phyloP scores from a whole-genome alignment of 2,329 filamentous ascomycete genomes.

The Sclerotinia borealis region DNA sequence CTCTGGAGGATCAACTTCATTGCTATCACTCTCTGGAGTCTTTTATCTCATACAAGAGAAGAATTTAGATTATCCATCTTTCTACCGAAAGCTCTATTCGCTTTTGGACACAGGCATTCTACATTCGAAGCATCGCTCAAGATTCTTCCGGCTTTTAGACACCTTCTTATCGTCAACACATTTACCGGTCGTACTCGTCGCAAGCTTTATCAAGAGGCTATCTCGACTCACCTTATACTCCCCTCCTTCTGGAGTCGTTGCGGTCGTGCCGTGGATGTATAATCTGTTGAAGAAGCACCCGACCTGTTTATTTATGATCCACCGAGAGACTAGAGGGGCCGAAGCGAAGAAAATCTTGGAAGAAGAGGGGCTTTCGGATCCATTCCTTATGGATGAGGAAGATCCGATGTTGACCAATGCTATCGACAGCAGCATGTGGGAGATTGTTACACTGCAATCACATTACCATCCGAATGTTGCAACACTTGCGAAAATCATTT shows the following conservation, averaged over 20 bases:
- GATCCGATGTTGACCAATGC: slow-evolving; percentile 83
- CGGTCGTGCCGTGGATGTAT: slow-evolving; percentile 88
- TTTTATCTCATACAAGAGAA: slow-evolving; percentile 92
- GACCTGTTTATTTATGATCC: slow-evolving; percentile 91
- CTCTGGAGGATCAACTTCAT: slow-evolving; percentile 74
- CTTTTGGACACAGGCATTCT: slow-evolving; percentile 79
- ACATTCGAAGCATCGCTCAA: slow-evolving; percentile 89
- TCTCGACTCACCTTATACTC: slow-evolving; percentile 78
- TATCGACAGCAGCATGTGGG: slow-evolving; percentile 92
- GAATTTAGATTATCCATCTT: slow-evolving; percentile 92
- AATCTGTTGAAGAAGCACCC: slow-evolving; percentile 89
- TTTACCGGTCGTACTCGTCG: slow-evolving; percentile 82
- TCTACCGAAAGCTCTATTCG: slow-evolving; percentile 91
- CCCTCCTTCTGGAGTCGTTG: slow-evolving; percentile 83
- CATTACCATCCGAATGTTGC: slow-evolving; percentile 98
- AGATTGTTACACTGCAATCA: slow-evolving; percentile 80
- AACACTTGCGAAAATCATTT: slow-evolving; percentile 86
- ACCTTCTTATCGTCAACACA: slow-evolving; percentile 88
- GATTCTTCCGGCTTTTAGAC: slow-evolving; percentile 87
- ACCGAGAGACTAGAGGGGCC: slow-evolving; percentile 60
- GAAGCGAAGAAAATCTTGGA: slow-evolving; percentile 55
- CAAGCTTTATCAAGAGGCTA: slow-evolving; percentile 94
- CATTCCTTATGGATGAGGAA: slow-evolving; percentile 66
- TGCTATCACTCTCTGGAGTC: slow-evolving; percentile 84
- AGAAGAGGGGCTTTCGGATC: slow-evolving; percentile 58